These are phyloP conservation scores for Kwoniella dejecticola DNA, from an alignment of 768 basidiomycete species.

Conservation along the genomic window DNA sequence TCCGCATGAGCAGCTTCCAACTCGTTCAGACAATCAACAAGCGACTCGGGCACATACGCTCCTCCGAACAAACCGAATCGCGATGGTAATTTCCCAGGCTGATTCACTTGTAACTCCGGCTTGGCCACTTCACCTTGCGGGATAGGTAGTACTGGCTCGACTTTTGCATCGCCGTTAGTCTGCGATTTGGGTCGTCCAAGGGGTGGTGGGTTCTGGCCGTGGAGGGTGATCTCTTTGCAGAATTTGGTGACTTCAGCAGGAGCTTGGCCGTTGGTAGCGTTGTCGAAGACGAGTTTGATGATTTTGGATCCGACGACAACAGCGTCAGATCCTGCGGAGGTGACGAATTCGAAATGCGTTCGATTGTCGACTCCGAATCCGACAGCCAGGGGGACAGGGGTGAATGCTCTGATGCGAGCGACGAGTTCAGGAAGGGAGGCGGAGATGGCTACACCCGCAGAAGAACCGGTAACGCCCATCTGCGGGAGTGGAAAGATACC, in stretches of 20 bases:
- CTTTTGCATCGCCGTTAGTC: constrained; percentile 8
- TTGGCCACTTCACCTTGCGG: constrained; percentile 37
- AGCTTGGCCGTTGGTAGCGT: constrained; percentile 58
- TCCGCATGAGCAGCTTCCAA: constrained; percentile 83
- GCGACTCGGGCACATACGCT: constrained; percentile 93
- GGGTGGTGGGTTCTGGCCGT: constrained; percentile 48
- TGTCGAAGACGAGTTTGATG: constrained; percentile 73
- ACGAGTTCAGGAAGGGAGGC: constrained; percentile 78
- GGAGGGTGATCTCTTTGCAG: constrained; percentile 69
- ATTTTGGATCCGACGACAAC: constrained; percentile 91
- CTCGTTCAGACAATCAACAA: constrained; percentile 89
- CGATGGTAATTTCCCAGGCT: constrained; percentile 62
- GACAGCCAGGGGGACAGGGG: constrained; percentile 83
- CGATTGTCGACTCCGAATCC: constrained; percentile 94
- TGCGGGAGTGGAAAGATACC: constrained; percentile 43
- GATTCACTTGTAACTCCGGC: constrained; percentile 36
- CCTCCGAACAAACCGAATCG: constrained; percentile 96
- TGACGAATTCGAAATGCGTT: constrained; percentile 82
- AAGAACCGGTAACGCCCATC: constrained; percentile 99
- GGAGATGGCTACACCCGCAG: constrained; percentile 68
- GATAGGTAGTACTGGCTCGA: constrained; percentile 38
- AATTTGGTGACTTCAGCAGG: constrained; percentile 58
- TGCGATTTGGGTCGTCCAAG: constrained; percentile 22
- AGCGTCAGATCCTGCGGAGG: constrained; percentile 86
- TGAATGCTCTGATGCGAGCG: constrained; percentile 73